Evolutionary conservation across 768 basidiomycete genomes (phyloP).

Genomic region (Tylopilus rubrobrunneus): DNA sequence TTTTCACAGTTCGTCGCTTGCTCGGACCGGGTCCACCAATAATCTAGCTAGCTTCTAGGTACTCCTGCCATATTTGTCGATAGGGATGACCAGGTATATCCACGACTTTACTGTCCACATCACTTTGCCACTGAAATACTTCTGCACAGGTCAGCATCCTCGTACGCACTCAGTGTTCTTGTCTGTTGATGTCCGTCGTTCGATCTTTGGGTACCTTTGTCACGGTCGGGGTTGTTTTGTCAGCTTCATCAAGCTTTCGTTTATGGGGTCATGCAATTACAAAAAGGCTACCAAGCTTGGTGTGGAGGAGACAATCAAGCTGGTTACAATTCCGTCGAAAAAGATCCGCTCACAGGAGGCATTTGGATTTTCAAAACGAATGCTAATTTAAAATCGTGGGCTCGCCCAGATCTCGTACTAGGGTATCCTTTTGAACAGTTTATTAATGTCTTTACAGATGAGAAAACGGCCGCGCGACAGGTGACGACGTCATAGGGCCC

Average conservation of each 20-base stretch:
- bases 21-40: not conserved
- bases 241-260: slow-evolving; percentile 73
- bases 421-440: not conserved
- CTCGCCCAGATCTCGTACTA: slow-evolving; percentile 42
- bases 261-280: slow-evolving; percentile 64
- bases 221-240: slow-evolving; percentile 76
- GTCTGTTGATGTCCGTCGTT: slow-evolving; percentile 43
- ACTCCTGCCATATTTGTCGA: slow-evolving; percentile 56
- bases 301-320: slow-evolving; percentile 42
- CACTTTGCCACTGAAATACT: slow-evolving; percentile 7
- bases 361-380: slow-evolving; percentile 55
- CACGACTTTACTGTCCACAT: slow-evolving; percentile 2
- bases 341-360: slow-evolving; percentile 52
- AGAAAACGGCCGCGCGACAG: slow-evolving; percentile 59
- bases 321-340: slow-evolving; percentile 47
- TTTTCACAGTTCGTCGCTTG: slow-evolving; percentile 40
- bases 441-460: slow-evolving; percentile 42
- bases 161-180: slow-evolving; percentile 15
- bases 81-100: slow-evolving; percentile 52
- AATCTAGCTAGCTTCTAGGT: slow-evolving; percentile 33
- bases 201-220: slow-evolving; percentile 77
- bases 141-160: slow-evolving; percentile 22
- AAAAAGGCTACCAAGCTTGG: slow-evolving; percentile 67
- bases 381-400: slow-evolving; percentile 63
- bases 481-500: slow-evolving; percentile 65